These are phyloP conservation scores for Cystobasidiaceae sp. DNA, from an alignment of 1,284 basidiomycete species.

Conservation along the genomic window DNA sequence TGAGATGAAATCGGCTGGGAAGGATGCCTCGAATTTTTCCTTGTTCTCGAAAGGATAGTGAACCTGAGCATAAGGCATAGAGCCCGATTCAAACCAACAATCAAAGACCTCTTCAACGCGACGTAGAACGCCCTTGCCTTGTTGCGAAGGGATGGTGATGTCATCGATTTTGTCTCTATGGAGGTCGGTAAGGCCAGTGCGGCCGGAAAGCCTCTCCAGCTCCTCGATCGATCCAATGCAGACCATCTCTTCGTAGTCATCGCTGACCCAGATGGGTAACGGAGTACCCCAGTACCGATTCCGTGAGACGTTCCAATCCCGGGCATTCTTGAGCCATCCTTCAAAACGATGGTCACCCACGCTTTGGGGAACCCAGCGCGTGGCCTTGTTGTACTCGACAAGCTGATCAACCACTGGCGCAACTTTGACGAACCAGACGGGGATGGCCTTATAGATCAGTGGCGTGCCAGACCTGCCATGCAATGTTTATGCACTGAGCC, in stretches of 20 bases:
- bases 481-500: background rate
- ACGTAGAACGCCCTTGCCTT: slow-evolving; percentile 80
- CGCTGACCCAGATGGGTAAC: slow-evolving; percentile 91
- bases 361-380: slow-evolving; percentile 88
- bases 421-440: slow-evolving; percentile 93
- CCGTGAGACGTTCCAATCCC: slow-evolving; percentile 98
- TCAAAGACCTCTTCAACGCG: slow-evolving; percentile 97
- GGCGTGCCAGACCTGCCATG: slow-evolving; percentile 77
- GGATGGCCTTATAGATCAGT: slow-evolving; percentile 92
- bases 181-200: slow-evolving; percentile 79
- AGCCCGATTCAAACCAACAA: slow-evolving; percentile 99
- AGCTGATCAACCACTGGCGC: slow-evolving; percentile 77
- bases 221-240: slow-evolving; percentile 84
- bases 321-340: slow-evolving; percentile 93
- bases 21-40: slow-evolving; percentile 69
- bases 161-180: slow-evolving; percentile 93
- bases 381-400: slow-evolving; percentile 82
- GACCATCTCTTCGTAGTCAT: slow-evolving; percentile 88
- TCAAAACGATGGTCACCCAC: slow-evolving; percentile 92
- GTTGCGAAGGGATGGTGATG: slow-evolving; percentile 88
- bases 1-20: slow-evolving; percentile 97
- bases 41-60: slow-evolving; percentile 99
- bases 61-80: slow-evolving; percentile 97
- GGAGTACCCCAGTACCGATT: slow-evolving; percentile 99
- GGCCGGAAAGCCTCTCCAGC: slow-evolving; percentile 80